Evolutionary conservation across 139 green algal species (phyloP), one percentile per base, ranked within the genome.

Genomic region (Coccomyxa sp.): DNA sequence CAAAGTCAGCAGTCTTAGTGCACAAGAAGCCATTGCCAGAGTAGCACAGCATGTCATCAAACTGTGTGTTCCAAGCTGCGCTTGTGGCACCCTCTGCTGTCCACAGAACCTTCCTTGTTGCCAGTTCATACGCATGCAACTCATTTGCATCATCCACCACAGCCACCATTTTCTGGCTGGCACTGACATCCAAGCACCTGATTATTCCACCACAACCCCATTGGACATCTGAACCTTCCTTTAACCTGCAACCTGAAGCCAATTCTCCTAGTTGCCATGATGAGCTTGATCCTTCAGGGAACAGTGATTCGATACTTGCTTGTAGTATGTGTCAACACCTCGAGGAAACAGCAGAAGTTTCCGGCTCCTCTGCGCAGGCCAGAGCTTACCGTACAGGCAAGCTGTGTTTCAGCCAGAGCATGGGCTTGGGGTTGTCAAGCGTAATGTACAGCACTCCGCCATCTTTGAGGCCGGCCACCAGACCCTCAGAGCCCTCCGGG

Each of bases 11-110:
- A 0, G 92, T 95, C 87, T 95, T 95, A 85, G 95, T 96, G 82
- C 79, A 90, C 67, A 97, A 90, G 88, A 89, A 88, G 45, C 91
- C 91, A 74, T 91, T 92, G 67, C 93, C 92, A 38, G 89, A 92
- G 90, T 90, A 97, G 87, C 91, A 95, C 30, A 97, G 89, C 93
- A 97, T 96, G 86, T 95, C 93, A 82, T 96, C 94, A 81, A 93
- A 95, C 74, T 95, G 89, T 17, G 82, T 85, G 89, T 97, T 97
- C 91, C 92, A 97, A 13, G 92, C 89, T 31, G 95, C 94, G 66
- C 90, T 95, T 89, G 93, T 97, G 68, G 89, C 92, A 58, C 91
- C 90, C 78, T 86, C 88, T 58, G 92, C 89, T 85, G 94, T 86
- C 74, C 92, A 95, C 67, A 93, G 25, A 67, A 93, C 66, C 79